phyloP scores from a whole-genome alignment of 2,329 filamentous ascomycete genomes.

The Fusarium sororula region DNA sequence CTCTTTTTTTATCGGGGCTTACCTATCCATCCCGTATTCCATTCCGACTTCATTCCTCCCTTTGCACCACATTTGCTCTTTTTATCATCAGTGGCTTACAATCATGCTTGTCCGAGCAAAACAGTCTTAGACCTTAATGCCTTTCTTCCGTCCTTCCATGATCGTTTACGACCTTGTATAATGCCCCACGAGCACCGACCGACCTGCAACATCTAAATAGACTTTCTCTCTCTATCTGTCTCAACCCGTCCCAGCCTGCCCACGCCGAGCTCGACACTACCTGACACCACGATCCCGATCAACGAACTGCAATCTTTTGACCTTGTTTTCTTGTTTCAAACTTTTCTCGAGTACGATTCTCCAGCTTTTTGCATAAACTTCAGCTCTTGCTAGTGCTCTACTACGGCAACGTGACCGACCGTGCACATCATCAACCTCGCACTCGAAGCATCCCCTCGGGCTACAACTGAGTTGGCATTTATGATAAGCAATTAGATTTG shows the following conservation, averaged over 20 bases:
- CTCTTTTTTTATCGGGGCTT: conserved; percentile 38
- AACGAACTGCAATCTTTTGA: neutral
- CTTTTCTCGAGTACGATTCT: conserved; percentile 1
- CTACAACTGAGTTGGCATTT: conserved; percentile 34
- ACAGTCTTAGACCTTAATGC: conserved; percentile 43
- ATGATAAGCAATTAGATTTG: conserved; percentile 50
- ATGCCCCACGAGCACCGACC: conserved; percentile 39
- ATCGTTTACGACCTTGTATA: conserved; percentile 42
- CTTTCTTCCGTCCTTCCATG: conserved; percentile 38
- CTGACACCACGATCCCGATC: conserved; percentile 6
- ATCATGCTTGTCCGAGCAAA: conserved; percentile 29
- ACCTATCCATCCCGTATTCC: conserved; percentile 33
- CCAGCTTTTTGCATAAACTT: conserved; percentile 31
- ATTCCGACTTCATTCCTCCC: conserved; percentile 37
- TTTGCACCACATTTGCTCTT: conserved; percentile 29
- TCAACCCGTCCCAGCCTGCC: conserved; percentile 23
- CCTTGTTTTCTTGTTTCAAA: neutral
- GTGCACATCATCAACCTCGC: conserved; percentile 34
- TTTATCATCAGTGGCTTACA: conserved; percentile 35
- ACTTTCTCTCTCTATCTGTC: conserved; percentile 26
- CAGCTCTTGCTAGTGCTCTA: conserved; percentile 23
- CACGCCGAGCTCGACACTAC: conserved; percentile 27
- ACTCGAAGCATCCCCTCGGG: conserved; percentile 21
- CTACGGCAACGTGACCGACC: conserved; percentile 21
- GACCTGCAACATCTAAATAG: conserved; percentile 36